A percentile compares a stretch with the other conserved stretches of the same genome.
Conservation (phyloP, 768 basidiomycete genomes). For the Trametes elegans region DNA sequence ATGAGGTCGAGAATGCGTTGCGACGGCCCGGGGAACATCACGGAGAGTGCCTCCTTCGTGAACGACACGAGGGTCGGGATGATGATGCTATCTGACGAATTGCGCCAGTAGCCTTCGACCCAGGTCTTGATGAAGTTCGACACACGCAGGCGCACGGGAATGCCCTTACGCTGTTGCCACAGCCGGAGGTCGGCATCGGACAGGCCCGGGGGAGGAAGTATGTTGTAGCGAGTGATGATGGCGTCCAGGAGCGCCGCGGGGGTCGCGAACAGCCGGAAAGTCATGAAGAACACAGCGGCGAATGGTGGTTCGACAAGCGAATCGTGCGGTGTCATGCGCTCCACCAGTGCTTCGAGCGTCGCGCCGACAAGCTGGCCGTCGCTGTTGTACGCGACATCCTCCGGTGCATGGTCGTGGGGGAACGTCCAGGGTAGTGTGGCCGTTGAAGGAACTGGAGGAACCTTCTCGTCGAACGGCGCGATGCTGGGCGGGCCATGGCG, state of each 20-base stretch:
- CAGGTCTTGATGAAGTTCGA: constrained; percentile 93
- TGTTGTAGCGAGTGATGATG: constrained; percentile 80
- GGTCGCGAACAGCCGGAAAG: constrained; percentile 88
- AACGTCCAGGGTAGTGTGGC: constrained; percentile 54
- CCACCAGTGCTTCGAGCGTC: constrained; percentile 85
- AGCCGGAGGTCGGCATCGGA: constrained; percentile 58
- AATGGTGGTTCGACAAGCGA: constrained; percentile 86
- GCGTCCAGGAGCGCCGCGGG: constrained; percentile 74
- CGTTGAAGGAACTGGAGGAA: constrained; percentile 39
- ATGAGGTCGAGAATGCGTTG: constrained; percentile 73
- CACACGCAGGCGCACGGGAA: constrained; percentile 87
- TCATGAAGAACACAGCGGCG: constrained; percentile 89
- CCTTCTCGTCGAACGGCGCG: constrained; percentile 48
- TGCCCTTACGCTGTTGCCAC: constrained; percentile 87
- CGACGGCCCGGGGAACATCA: constrained; percentile 65
- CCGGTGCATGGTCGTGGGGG: constrained; percentile 75
- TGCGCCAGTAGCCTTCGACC: constrained; percentile 89
- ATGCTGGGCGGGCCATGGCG: constrained; percentile 28
- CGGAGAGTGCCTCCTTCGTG: constrained; percentile 56
- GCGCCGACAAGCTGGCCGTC: constrained; percentile 92
- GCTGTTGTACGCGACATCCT: constrained; percentile 87
- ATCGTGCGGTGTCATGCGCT: constrained; percentile 96
- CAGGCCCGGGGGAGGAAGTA: constrained; percentile 59
- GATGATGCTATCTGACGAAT: constrained; percentile 67
- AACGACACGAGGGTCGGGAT: constrained; percentile 58